Conservation (phyloP, 2,329 filamentous ascomycete genomes). For the Ceratocystiopsis sp. region DNA sequence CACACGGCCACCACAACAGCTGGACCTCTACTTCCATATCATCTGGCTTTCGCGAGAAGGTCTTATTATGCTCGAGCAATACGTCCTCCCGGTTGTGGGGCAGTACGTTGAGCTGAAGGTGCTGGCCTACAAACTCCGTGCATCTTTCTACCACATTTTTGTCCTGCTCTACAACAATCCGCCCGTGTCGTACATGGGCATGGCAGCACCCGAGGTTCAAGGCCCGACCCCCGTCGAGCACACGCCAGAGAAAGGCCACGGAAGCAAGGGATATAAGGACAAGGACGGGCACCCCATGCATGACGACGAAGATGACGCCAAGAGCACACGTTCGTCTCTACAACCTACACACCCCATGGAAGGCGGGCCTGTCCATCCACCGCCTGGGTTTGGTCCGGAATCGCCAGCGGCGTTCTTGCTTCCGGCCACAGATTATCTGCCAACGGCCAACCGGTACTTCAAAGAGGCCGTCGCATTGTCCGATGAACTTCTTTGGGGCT, state of each 20-base stretch:
- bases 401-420: constrained; percentile 58
- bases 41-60: constrained; percentile 92
- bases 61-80: constrained; percentile 69
- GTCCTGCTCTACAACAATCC: constrained; percentile 91
- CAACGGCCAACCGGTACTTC: constrained; percentile 68
- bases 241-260: constrained; percentile 31
- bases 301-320: constrained; percentile 16
- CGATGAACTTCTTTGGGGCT: constrained; percentile 62
- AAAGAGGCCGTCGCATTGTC: constrained; percentile 59
- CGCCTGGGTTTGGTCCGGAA: constrained; percentile 34
- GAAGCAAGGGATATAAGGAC: constrained; percentile 14
- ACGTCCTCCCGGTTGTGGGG: constrained; percentile 70
- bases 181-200: constrained; percentile 45
- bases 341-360: constrained; percentile 34
- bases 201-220: constrained; percentile 29
- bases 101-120: constrained; percentile 74
- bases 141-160: constrained; percentile 92
- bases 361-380: constrained; percentile 39
- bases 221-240: constrained; percentile 15
- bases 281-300: background rate
- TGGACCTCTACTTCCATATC: constrained; percentile 74
- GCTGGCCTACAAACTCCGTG: constrained; percentile 76
- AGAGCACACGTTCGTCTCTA: constrained; percentile 24
- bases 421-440: constrained; percentile 63
- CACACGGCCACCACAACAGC: constrained; percentile 58